A percentile compares a stretch with the other conserved stretches of the same genome.
phyloP scores from a whole-genome alignment of 129 eudicot species.

The Gnaphalium uliginosum region DNA sequence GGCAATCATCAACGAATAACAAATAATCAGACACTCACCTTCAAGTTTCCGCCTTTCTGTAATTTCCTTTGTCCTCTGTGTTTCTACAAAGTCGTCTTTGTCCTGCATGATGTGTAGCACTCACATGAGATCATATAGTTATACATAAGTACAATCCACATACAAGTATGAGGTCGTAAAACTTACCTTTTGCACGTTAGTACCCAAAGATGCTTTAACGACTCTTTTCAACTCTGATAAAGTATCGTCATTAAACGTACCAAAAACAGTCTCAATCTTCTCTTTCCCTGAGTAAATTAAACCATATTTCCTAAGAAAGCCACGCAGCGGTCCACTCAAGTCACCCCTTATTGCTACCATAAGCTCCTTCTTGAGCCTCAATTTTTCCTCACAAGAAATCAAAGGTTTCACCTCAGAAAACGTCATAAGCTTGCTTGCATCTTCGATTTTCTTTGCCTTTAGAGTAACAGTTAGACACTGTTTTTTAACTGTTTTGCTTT shows the following conservation, averaged over 20 bases:
- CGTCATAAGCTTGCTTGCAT: conserved; percentile 9
- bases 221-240: conserved; percentile 45
- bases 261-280: conserved; percentile 35
- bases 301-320: conserved; percentile 40
- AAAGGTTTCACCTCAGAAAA: conserved; percentile 22
- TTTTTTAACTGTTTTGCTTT: conserved; percentile 20
- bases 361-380: conserved; percentile 42
- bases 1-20: neutral
- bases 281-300: conserved; percentile 34
- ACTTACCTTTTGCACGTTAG: conserved; percentile 40
- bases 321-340: conserved; percentile 34
- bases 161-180: neutral
- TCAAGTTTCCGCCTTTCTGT: conserved; percentile 34
- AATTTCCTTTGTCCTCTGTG: conserved; percentile 22
- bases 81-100: conserved; percentile 26
- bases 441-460: conserved; percentile 29
- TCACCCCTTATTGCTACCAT: conserved; percentile 35
- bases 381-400: conserved; percentile 43
- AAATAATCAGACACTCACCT: conserved; percentile 18
- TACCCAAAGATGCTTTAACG: conserved; percentile 33
- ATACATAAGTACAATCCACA: conserved; percentile 8
- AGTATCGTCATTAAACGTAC: conserved; percentile 37
- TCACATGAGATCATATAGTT: conserved; percentile 12
- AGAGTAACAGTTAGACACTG: conserved; percentile 2
- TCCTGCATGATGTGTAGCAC: conserved; percentile 21